Percentiles rank a stretch among this genome's conserved stretches.
phyloP scores from a whole-genome alignment of 495 filamentous ascomycete genomes.

The Penicillium coffeae region DNA sequence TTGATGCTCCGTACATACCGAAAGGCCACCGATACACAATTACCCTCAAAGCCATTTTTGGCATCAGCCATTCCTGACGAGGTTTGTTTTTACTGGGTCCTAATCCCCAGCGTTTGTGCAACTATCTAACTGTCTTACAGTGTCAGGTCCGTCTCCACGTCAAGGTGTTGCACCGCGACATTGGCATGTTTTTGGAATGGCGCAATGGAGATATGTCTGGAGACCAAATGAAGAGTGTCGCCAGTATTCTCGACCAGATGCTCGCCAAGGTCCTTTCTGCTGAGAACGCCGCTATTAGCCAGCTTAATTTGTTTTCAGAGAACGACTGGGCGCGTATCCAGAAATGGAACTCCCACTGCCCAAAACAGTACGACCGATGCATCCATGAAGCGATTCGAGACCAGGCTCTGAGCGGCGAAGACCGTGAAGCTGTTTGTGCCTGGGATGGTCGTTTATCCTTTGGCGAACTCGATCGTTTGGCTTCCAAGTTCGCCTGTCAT shows the following conservation, averaged over 20 bases:
- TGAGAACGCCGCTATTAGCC: constrained; percentile 27
- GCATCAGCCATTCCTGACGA: constrained; percentile 33
- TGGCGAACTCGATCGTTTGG: constrained; percentile 45
- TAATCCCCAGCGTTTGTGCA: too few species aligned
- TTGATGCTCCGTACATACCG: constrained; percentile 38
- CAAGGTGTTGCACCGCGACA: constrained; percentile 36
- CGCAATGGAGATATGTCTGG: constrained; percentile 42
- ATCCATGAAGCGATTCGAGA: constrained; percentile 52
- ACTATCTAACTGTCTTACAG: too few species aligned
- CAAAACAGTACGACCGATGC: constrained; percentile 38
- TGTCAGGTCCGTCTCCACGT: constrained; percentile 45
- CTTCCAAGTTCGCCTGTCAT: constrained; percentile 43
- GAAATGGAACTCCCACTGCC: constrained; percentile 33
- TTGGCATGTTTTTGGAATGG: constrained; percentile 46
- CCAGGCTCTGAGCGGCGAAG: constrained; percentile 33
- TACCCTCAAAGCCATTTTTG: constrained; percentile 25
- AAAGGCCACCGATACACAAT: constrained; percentile 10
- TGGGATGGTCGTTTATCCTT: constrained; percentile 63
- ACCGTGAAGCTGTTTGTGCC: constrained; percentile 44
- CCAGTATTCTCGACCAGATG: constrained; percentile 34
- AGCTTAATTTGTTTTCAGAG: constrained; percentile 36
- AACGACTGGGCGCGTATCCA: constrained; percentile 40
- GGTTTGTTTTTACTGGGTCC: constrained; percentile 20
- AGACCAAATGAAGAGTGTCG: constrained; percentile 43
- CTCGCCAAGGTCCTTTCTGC: constrained; percentile 25